Conservation (phyloP, 768 basidiomycete genomes). For the Tylopilus felleus region DNA sequence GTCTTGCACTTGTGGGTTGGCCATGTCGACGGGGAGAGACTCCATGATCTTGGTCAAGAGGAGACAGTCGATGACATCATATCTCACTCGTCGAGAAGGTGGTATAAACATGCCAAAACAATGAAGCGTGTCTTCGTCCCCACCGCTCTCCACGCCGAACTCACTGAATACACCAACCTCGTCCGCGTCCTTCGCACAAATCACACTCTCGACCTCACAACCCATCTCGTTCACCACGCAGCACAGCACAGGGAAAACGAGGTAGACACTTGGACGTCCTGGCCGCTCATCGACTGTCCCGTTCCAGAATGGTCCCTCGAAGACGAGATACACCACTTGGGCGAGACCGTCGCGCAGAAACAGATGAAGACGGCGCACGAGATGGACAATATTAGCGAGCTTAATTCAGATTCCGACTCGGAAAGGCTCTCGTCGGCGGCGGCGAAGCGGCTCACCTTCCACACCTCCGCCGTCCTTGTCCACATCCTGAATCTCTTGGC, state of each 20-base stretch:
- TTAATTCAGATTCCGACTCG: slow-evolving; percentile 30
- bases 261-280: slow-evolving; percentile 64
- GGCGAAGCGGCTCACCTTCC: slow-evolving; percentile 38
- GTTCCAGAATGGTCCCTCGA: slow-evolving; percentile 68
- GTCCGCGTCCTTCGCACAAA: slow-evolving; percentile 60
- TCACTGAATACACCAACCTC: slow-evolving; percentile 64
- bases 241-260: slow-evolving; percentile 12
- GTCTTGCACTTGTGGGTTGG: slow-evolving; percentile 59
- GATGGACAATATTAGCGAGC: slow-evolving; percentile 19
- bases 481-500: slow-evolving; percentile 53
- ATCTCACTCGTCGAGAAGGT: background rate
- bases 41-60: slow-evolving; percentile 40
- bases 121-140: slow-evolving; percentile 43
- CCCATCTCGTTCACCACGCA: slow-evolving; percentile 41
- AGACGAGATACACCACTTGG: slow-evolving; percentile 60
- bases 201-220: slow-evolving; percentile 54
- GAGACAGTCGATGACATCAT: slow-evolving; percentile 15
- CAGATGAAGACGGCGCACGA: slow-evolving; percentile 4
- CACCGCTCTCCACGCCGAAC: slow-evolving; percentile 54
- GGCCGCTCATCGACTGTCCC: slow-evolving; percentile 71
- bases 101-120: slow-evolving; percentile 10
- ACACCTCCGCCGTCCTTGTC: slow-evolving; percentile 45
- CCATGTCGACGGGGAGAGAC: slow-evolving; percentile 53
- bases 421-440: slow-evolving; percentile 20
- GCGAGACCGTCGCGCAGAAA: slow-evolving; percentile 34